Base-by-base conservation (phyloP, 768 basidiomycete species). In the Lactarius akahatsu region DNA sequence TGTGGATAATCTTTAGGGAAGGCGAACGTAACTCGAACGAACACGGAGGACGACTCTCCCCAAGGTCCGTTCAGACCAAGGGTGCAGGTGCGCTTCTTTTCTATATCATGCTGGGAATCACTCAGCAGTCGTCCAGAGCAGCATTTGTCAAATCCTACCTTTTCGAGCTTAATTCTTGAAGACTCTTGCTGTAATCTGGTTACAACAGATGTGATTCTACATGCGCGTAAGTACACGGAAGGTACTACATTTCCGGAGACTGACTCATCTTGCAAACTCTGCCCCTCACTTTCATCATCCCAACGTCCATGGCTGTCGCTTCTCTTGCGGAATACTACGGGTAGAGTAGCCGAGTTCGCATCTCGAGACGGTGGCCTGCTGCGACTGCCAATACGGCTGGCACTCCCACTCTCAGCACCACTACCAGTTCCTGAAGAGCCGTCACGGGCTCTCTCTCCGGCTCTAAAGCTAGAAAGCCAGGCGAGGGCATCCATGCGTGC, bases 31-130 rank as follows among this genome's bases (percentile, higher is more conserved):
- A 96, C 84, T 0, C 96, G 88, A 65, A 95, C 87, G 77, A 93
- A 95, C 8, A 90, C 90, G 23, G 88, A 89, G 13, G 88, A 89
- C 0, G 83, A 85, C 63, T 89, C 90, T n/a, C 91, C 93, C 94
- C 94, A 96, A 2, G 94, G 94, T 2, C 92, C 92, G 69, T 92
- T 87, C 52, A 98, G 78, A 4, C 93, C 91, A 57, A 97, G 81
- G 1, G 93, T 94, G 71, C 92, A 92, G 16, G 86, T 89, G 11
- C 93, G 86, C 71, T 83, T 86, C 74, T 89, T 90, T 9, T 81
- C 80, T 45, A 90, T 78, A 62, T 91, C 89, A 55, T 86, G 85
- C 88, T 90, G 69, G 3, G 59, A 58, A 50, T 56, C 7, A 64
- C 50, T 38, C 18, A 71, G 60, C 28, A 18, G 16, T 47, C 7